A percentile compares a stretch with the other conserved stretches of the same genome.
Evolutionary conservation across 2,329 filamentous ascomycete genomes (phyloP).

Genomic region (Calonectria naviculata): DNA sequence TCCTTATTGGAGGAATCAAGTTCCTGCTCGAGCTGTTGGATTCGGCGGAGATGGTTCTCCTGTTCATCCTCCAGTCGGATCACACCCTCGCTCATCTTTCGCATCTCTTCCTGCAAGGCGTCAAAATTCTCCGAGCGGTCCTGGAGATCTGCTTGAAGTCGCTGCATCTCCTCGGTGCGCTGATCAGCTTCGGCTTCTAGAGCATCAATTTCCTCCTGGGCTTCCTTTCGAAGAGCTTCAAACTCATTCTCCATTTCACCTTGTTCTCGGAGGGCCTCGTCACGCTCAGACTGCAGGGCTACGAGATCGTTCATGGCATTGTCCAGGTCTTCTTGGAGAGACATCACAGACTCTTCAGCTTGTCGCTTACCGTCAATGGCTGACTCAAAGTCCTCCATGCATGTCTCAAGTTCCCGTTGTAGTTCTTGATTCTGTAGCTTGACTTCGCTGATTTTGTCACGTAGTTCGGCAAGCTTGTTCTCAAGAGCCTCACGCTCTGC

Average conservation of each 20-base stretch:
- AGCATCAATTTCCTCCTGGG: conserved; percentile 73
- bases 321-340: conserved; percentile 85
- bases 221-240: conserved; percentile 69
- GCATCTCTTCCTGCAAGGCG: conserved; percentile 94
- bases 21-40: conserved; percentile 86
- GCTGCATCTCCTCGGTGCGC: conserved; percentile 76
- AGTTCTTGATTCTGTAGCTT: conserved; percentile 93
- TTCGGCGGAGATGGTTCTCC: conserved; percentile 79
- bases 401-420: conserved; percentile 83
- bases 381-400: conserved; percentile 82
- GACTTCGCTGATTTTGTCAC: conserved; percentile 87
- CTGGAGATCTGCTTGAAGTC: conserved; percentile 76
- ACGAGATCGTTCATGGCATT: conserved; percentile 83
- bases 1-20: conserved; percentile 87
- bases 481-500: conserved; percentile 88
- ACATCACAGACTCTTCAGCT: conserved; percentile 66
- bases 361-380: conserved; percentile 73
- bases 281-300: conserved; percentile 82
- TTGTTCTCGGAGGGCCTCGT: conserved; percentile 81
- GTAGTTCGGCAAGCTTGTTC: conserved; percentile 81
- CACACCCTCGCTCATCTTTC: conserved; percentile 87
- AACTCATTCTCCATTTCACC: conserved; percentile 70
- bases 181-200: conserved; percentile 80
- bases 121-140: conserved; percentile 88
- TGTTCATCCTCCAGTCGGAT: conserved; percentile 92